Evolutionary conservation across 192 early-diverging fungal genomes (phyloP), one percentile per base, ranked within the genome.

Genomic region (Rhizophagus sp.): DNA sequence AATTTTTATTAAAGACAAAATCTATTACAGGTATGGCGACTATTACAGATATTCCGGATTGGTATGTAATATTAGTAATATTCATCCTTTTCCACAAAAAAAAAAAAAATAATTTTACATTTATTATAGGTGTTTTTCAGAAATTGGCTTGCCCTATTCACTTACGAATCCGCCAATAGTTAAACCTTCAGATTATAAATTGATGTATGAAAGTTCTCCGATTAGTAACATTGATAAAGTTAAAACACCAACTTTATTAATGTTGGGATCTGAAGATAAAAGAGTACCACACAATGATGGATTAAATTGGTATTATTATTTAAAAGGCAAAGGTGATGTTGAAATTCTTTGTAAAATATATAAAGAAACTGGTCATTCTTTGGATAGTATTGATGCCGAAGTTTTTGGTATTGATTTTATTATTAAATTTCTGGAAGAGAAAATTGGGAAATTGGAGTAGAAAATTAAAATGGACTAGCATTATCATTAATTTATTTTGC

Each of bases 271-370:
- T 0, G 80, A 82, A 13, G 94, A 95, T 72, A 89, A 93, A 27
- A 90, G 94, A 19, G 93, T 95, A 34, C 94, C 94, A 39, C 90
- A 89, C 10, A 82, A 83, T 39, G 89, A 95, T 76, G 91, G 91
- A 69, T 68, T 88, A 78, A 76, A 77, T 2, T 85, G 84, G 84
- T 85, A 82, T 82, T 82, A 85, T 34, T 82, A 82, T 9, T 68
- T 8, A n/a, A 75, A 19, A 70, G 52, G 39, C 25, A 82, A 33
- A 57, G 76, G 5, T 69, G 25, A 74, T 62, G 9, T 78, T 25
- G 27, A 78, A 67, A 30, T 79, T 83, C 44, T 85, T 49, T 88
- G 89, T 80, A 88, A 89, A 41, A 80, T 88, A 50, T 92, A 90
- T 83, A 85, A 88, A 1, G 81, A 80, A 6, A 90, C 90, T 6